A percentile compares a stretch with the other conserved stretches of the same genome.
Conservation (phyloP, 306 rosid species). For the Calophaca sinica region DNA sequence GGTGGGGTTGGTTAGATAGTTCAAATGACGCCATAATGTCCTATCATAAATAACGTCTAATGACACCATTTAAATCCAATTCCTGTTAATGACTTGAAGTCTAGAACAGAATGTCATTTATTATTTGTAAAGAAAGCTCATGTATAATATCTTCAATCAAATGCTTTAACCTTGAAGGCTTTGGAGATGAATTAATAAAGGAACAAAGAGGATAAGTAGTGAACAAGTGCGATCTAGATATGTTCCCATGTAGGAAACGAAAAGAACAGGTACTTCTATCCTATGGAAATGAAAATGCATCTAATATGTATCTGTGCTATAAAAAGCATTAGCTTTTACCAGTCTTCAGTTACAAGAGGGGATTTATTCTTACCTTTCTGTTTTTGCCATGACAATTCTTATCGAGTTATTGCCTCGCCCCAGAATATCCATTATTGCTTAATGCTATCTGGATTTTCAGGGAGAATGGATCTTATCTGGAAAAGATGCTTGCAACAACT, state of each 20-base stretch:
- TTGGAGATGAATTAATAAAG: slow-evolving; percentile 33
- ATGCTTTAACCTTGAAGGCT: slow-evolving; percentile 33
- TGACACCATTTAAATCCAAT: slow-evolving; percentile 19
- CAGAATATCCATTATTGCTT: slow-evolving; percentile 30
- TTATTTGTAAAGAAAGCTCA: slow-evolving; percentile 32
- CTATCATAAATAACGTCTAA: neutral
- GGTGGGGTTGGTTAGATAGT: neutral
- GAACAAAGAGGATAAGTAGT: slow-evolving; percentile 21
- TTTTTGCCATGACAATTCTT: slow-evolving; percentile 13
- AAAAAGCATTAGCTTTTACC: neutral
- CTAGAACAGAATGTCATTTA: neutral
- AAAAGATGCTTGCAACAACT: slow-evolving; percentile 68
- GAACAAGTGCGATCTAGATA: slow-evolving; percentile 29
- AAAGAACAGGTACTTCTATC: slow-evolving; percentile 21
- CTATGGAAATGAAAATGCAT: slow-evolving; percentile 11
- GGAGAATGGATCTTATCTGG: slow-evolving; percentile 98
- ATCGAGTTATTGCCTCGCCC: slow-evolving; percentile 28
- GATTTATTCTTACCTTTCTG: slow-evolving; percentile 24
- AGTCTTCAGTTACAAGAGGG: slow-evolving; percentile 15
- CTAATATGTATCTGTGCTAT: slow-evolving; percentile 9
- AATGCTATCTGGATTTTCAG: slow-evolving; percentile 59
- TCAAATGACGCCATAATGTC: neutral
- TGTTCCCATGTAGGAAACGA: slow-evolving; percentile 15
- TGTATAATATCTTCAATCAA: slow-evolving; percentile 6
- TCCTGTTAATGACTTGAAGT: neutral